phyloP scores from a whole-genome alignment of 441 rosid genomes.

The Eugenia klotzschiana region DNA sequence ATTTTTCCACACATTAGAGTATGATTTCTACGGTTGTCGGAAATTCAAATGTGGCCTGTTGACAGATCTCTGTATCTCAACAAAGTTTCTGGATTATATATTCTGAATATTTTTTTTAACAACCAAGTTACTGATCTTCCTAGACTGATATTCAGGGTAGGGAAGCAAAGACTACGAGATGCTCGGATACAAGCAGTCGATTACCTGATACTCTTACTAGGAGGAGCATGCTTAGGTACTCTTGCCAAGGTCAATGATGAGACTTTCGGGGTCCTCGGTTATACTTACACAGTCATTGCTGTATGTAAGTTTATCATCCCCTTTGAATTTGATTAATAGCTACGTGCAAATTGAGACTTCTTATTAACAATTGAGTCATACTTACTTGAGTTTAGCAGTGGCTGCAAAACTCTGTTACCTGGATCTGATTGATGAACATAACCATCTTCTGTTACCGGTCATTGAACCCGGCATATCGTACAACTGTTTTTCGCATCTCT shows the following conservation, averaged over 20 bases:
- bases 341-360: neutral
- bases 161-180: slow-evolving; percentile 85
- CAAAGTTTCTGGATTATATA: neutral
- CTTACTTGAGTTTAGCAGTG: neutral
- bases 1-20: neutral
- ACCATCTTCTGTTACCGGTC: neutral
- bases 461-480: neutral
- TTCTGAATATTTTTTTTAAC: neutral
- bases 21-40: neutral
- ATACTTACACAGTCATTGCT: slow-evolving; percentile 86
- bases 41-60: neutral
- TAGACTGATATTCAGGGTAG: slow-evolving; percentile 34
- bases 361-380: neutral
- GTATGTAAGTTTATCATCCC: slow-evolving; percentile 57
- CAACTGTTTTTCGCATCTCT: neutral
- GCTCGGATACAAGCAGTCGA: slow-evolving; percentile 74
- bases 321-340: neutral
- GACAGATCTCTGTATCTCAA: neutral
- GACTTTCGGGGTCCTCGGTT: slow-evolving; percentile 77
- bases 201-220: slow-evolving; percentile 69
- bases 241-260: slow-evolving; percentile 90
- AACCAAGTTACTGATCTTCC: neutral
- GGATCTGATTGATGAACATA: neutral
- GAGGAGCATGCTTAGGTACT: slow-evolving; percentile 94
- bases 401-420: neutral